Evolutionary conservation across 805 yeast species (phyloP).

Genomic region (Pichia pseudocactophila): DNA sequence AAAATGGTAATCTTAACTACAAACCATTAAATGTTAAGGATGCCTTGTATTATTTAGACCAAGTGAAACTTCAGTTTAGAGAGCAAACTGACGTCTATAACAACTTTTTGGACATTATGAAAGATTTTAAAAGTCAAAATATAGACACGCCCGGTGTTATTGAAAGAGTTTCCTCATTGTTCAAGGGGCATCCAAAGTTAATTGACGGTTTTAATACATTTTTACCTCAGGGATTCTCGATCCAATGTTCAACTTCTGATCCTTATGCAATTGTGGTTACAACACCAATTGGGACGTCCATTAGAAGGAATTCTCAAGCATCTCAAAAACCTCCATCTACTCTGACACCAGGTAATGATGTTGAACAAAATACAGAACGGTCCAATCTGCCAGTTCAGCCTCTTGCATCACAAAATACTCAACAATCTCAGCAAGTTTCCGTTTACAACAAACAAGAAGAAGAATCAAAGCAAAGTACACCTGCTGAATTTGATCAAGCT

Average conservation of each 20-base stretch:
- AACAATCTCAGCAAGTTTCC: conserved; percentile 11
- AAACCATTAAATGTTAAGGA: conserved; percentile 91
- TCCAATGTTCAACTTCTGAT: conserved; percentile 89
- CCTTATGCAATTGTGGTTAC: conserved; percentile 90
- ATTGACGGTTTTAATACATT: conserved; percentile 98
- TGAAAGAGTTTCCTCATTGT: conserved; percentile 84
- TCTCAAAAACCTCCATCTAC: conserved; percentile 15
- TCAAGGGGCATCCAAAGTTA: conserved; percentile 86
- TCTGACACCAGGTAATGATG: conserved; percentile 3
- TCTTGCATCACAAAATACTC: conserved; percentile 11
- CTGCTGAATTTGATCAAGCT: conserved; percentile 95
- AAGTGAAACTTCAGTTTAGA: conserved; percentile 87
- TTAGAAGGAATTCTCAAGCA: conserved; percentile 46
- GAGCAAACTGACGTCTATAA: conserved; percentile 94
- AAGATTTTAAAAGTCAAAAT: conserved; percentile 92
- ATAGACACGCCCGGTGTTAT: conserved; percentile 98
- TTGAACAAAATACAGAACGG: conserved; percentile 15
- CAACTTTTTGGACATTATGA: conserved; percentile 94
- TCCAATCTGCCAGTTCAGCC: conserved; percentile 2
- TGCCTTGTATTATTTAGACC: conserved; percentile 90
- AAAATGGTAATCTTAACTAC: conserved; percentile 32
- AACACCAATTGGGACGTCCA: conserved; percentile 87
- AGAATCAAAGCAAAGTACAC: conserved; percentile 38
- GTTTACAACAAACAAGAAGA: conserved; percentile 14
- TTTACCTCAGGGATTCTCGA: conserved; percentile 91